Evolutionary conservation across 768 basidiomycete genomes (phyloP).

Genomic region (Pseudohyphozyma bogoriensis): DNA sequence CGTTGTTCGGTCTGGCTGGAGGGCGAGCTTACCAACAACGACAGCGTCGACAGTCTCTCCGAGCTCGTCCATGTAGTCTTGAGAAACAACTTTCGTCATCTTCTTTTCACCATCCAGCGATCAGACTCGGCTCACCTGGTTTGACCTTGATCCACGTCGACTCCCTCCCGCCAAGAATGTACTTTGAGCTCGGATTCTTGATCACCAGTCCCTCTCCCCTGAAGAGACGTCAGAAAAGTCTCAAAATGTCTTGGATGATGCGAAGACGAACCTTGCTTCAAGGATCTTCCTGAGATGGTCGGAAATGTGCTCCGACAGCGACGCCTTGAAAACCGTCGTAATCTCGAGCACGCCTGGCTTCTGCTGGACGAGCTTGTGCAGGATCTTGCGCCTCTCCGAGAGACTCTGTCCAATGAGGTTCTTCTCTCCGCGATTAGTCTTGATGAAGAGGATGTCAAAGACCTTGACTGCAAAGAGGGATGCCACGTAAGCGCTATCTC

Average conservation of each 20-base stretch:
- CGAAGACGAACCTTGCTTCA: conserved; percentile 45
- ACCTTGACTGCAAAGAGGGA: conserved; percentile 64
- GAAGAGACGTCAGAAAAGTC: too few relatives aligned
- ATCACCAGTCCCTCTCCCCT: conserved; percentile 87
- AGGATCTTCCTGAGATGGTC: conserved; percentile 71
- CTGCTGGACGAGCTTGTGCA: conserved; percentile 58
- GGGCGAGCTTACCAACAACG: conserved; percentile 58
- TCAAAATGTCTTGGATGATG: too few relatives aligned
- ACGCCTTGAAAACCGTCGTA: conserved; percentile 59
- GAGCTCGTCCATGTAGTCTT: conserved; percentile 65
- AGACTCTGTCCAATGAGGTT: conserved; percentile 63
- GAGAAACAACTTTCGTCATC: conserved; percentile 79
- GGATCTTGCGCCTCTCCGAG: conserved; percentile 65
- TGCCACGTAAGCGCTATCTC: not conserved
- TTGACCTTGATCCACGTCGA: conserved; percentile 85
- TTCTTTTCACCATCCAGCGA: not conserved
- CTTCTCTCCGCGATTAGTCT: conserved; percentile 45
- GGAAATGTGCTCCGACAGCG: conserved; percentile 69
- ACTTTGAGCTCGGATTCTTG: conserved; percentile 70
- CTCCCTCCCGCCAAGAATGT: conserved; percentile 75
- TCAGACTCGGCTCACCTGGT: conserved; percentile 32
- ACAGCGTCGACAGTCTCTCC: conserved; percentile 87
- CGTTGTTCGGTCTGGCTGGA: not conserved
- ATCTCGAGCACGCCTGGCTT: conserved; percentile 68
- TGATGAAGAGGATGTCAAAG: conserved; percentile 85